Evolutionary conservation across 768 basidiomycete genomes (phyloP).

Genomic region (Tylopilus felleus): DNA sequence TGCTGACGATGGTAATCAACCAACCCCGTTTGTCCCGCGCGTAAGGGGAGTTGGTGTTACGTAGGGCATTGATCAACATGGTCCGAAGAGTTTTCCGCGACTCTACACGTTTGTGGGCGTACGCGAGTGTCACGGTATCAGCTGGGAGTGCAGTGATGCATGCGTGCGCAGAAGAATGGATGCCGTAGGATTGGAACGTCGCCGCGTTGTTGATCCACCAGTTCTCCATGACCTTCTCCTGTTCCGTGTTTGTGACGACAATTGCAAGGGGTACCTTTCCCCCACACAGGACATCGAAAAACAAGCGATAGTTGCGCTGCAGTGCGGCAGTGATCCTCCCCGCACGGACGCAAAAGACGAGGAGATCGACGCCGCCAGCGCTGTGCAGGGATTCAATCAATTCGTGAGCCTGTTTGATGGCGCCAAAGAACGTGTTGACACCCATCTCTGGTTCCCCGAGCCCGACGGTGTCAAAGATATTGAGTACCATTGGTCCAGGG

Average conservation of each 20-base stretch:
- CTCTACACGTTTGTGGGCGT: not conserved
- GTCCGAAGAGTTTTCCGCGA: not conserved
- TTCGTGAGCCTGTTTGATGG: not conserved
- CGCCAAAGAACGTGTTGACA: not conserved
- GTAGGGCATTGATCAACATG: not conserved
- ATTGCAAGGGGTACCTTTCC: not conserved
- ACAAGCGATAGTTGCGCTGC: not conserved
- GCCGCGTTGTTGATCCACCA: not conserved
- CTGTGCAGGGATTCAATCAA: not conserved
- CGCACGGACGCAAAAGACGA: not conserved
- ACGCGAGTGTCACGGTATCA: too few relatives aligned
- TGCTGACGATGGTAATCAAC: not conserved
- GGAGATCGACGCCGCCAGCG: conserved; percentile 1
- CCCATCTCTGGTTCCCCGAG: not conserved
- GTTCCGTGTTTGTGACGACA: not conserved
- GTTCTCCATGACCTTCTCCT: not conserved
- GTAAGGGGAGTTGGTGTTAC: not conserved
- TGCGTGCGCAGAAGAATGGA: not conserved
- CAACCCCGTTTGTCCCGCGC: not conserved
- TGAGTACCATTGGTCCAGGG: not conserved
- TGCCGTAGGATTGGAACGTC: not conserved
- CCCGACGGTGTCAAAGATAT: not conserved
- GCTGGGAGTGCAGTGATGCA: not conserved
- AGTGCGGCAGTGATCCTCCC: not conserved
- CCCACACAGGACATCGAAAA: not conserved